Evolutionary conservation across 306 rosid species (phyloP), one percentile per base, ranked within the genome.

Genomic region (Pueraria montana): DNA sequence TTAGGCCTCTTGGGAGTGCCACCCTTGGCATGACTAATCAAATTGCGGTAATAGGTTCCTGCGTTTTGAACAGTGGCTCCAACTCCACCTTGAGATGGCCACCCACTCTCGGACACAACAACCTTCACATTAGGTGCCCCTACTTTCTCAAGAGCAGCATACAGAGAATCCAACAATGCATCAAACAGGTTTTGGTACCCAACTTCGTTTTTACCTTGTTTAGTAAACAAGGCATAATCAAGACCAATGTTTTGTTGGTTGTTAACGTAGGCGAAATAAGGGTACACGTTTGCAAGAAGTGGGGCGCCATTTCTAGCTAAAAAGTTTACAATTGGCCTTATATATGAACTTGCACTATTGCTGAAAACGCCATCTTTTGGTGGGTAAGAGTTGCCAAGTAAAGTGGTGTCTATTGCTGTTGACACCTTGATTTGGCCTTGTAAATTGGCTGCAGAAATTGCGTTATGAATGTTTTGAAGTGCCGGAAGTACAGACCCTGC

Each of bases 41-140:
- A 76, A 61, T 92, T 92, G 30, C 38, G 56, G 27, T 88, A 78
- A 66, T 88, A 94, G 0, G 84, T 87, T 5, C 42, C 75, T 8
- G 98, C 96, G 56, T 92, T 92, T 2, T 70, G 68, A 21, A 43
- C 14, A 24, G 59, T 82, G 3, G 96, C 89, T n/a, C 27, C 87
- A 11, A 1, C 2, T 34, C 89, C 84, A 23, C 94, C 94, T 53
- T 53, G 65, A 0, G 94, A 92, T 2, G 97, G 97, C 98, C 97
- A 94, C 11, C 98, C 94, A 18, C 88, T 94, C 84, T 94, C 96
- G 0, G 93, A 86, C 52, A 91, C 92, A 21, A 92, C 94, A 11
- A 92, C 50, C 53, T 81, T 67, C 72, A 92, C 38, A 23, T 80
- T 64, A 0, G 84, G 23, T 13, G 81, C 94, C 1, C 93, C 89